Base-by-base conservation (phyloP, 2,329 filamentous ascomycete genomes). In the Microsporum canis region DNA sequence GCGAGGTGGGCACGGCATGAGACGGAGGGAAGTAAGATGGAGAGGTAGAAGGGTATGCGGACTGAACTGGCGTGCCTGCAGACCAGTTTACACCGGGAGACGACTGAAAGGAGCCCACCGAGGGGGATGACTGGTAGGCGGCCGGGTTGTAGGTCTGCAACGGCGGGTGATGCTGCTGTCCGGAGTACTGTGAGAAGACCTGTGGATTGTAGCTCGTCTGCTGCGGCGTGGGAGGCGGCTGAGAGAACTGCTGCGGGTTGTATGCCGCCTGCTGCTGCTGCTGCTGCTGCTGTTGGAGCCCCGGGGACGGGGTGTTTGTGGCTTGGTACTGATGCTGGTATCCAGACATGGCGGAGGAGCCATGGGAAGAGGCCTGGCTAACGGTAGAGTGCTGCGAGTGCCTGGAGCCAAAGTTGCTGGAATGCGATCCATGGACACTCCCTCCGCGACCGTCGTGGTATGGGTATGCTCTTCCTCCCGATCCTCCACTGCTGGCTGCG, bases 141-240 rank as follows among this genome's bases (percentile, higher is more conserved):
- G 79, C 78, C 1, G 79, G 79, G 60, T 80, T 77, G 66, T 81
- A 81, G 8, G 77, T 75, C 60, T 77, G 77, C 65, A 77, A 23
- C 17, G 17, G 39, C 39, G n/a, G 39, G 3, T 43, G 39, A 43
- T 43, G 74, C 6, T 67, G 67, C 8, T 67, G 67, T 41, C 61
- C 71, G 38, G 64, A 61, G 60, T 72, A 71, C 5, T 69, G 64
- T 33, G 64, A 61, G 68, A 80, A 92, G 41, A 80, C 77, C 70
- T 87, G 82, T 1, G 89, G 88, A 69, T 91, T 92, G 73, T 91
- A 92, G 49, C 82, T 80, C 71, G 75, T 73, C 70, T 71, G 70
- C 31, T 73, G 75, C 59, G 77, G 76, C 56, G 78, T 75, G 61
- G 77, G 76, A 39, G 75, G 71, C 10, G 76, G 73, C 33, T 78